phyloP scores from a whole-genome alignment of 2,329 filamentous ascomycete genomes.

The Cladosporium sp. region DNA sequence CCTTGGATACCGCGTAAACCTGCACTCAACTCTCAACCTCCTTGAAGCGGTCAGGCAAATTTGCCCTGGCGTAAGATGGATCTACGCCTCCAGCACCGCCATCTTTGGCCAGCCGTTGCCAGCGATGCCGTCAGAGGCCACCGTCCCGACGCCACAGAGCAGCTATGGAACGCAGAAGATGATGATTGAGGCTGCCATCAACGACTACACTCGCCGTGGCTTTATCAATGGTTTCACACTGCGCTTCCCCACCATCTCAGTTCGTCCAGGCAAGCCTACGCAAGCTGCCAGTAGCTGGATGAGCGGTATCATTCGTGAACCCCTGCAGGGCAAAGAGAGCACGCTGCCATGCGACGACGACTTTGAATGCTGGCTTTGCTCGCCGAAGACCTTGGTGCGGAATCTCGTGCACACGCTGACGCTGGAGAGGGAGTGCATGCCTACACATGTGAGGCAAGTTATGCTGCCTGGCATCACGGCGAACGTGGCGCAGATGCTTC shows the following conservation, averaged over 20 bases:
- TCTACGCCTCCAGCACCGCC: conserved; percentile 48
- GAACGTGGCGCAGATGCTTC: conserved; percentile 54
- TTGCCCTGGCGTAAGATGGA: conserved; percentile 44
- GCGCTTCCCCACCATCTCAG: conserved; percentile 49
- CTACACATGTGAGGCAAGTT: conserved; percentile 47
- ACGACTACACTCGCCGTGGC: conserved; percentile 50
- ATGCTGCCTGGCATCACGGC: conserved; percentile 53
- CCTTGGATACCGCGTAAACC: conserved; percentile 48
- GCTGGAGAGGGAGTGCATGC: conserved; percentile 48
- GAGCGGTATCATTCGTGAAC: conserved; percentile 51
- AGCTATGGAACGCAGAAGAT: conserved; percentile 51
- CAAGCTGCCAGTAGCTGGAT: conserved; percentile 51
- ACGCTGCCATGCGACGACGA: conserved; percentile 49
- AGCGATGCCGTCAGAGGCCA: conserved; percentile 40
- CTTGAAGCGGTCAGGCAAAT: conserved; percentile 46
- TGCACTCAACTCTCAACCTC: conserved; percentile 46
- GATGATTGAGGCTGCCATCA: conserved; percentile 47
- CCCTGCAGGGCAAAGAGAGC: conserved; percentile 45
- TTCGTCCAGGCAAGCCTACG: conserved; percentile 48
- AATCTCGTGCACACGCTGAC: conserved; percentile 52
- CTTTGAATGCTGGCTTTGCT: conserved; percentile 56
- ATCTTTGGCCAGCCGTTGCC: conserved; percentile 48
- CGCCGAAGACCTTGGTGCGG: conserved; percentile 50
- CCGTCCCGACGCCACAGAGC: conserved; percentile 45
- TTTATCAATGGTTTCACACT: conserved; percentile 42